Evolutionary conservation across 73 alveolate species (phyloP).

Genomic region (Durusdinium trenchii): DNA sequence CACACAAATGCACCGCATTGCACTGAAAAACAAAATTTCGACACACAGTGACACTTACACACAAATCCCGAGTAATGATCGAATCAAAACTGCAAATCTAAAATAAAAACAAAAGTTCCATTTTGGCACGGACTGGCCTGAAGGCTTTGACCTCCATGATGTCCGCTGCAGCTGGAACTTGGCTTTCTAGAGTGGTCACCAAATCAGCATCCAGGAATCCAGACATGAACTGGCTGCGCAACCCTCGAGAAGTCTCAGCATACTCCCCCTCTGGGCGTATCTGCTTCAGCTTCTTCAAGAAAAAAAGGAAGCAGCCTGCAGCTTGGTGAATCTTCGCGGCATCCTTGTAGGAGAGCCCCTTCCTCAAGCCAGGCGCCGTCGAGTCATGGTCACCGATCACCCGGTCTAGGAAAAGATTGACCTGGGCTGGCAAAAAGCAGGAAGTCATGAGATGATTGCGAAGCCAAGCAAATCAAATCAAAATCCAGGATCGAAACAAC

Average conservation of each 20-base stretch:
- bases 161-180: conserved; percentile 2
- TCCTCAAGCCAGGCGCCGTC: not conserved
- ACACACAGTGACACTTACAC: no score
- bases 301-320: not conserved
- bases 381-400: not conserved
- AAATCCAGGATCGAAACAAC: not conserved
- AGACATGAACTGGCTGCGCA: not conserved
- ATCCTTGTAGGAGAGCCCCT: not conserved
- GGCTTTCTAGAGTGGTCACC: not conserved
- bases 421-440: not conserved
- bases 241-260: not conserved
- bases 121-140: not conserved
- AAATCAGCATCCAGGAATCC: conserved; percentile 3
- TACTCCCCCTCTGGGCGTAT: not conserved
- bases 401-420: not conserved
- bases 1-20: no score
- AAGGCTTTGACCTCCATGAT: not conserved
- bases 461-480: not conserved
- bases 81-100: not conserved
- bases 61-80: no score
- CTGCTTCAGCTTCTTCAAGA: not conserved
- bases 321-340: conserved; percentile 8
- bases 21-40: no score
- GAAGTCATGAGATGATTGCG: not conserved
- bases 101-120: not conserved